A percentile compares a stretch with the other conserved stretches of the same genome.
These are phyloP conservation scores for Schwanniomyces yamadae DNA, from an alignment of 805 yeast species.

Conservation along the genomic window DNA sequence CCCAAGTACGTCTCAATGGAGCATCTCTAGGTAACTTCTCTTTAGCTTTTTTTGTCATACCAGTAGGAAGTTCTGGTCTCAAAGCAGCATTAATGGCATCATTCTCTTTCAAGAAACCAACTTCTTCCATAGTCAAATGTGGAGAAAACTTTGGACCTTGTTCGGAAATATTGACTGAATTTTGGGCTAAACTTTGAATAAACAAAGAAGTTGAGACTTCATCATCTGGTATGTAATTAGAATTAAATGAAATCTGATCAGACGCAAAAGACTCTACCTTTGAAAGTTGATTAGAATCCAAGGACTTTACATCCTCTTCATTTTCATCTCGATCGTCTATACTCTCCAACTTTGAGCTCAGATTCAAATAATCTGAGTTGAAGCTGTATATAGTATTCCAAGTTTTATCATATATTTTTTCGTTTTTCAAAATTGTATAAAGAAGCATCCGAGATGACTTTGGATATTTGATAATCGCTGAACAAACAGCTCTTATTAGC, in stretches of 20 bases:
- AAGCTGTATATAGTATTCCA: conserved; percentile 31
- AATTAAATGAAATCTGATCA: conserved; percentile 8
- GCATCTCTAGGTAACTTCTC: conserved; percentile 53
- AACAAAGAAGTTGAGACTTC: conserved; percentile 9
- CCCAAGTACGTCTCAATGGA: conserved; percentile 53
- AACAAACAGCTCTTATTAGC: conserved; percentile 54
- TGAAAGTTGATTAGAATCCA: conserved; percentile 1
- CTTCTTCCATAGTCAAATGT: background rate
- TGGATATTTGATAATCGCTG: conserved; percentile 50
- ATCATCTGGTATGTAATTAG: conserved; percentile 1
- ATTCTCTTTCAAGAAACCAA: conserved; percentile 6
- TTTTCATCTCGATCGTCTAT: conserved; percentile 15
- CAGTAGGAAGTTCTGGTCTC: conserved; percentile 53
- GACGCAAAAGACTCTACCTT: conserved; percentile 9
- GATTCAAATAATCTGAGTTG: conserved; percentile 23
- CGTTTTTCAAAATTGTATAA: conserved; percentile 47
- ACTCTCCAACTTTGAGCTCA: conserved; percentile 14
- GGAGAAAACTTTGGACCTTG: background rate
- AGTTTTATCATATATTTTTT: conserved; percentile 35
- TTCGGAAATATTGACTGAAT: no score
- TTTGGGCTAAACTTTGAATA: conserved; percentile 10
- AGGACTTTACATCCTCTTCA: conserved; percentile 6
- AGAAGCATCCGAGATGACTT: conserved; percentile 54
- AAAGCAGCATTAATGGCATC: conserved; percentile 39
- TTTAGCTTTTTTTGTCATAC: conserved; percentile 59